Conservation (phyloP, 306 rosid genomes). For the Chamaecrista fasciculata region DNA sequence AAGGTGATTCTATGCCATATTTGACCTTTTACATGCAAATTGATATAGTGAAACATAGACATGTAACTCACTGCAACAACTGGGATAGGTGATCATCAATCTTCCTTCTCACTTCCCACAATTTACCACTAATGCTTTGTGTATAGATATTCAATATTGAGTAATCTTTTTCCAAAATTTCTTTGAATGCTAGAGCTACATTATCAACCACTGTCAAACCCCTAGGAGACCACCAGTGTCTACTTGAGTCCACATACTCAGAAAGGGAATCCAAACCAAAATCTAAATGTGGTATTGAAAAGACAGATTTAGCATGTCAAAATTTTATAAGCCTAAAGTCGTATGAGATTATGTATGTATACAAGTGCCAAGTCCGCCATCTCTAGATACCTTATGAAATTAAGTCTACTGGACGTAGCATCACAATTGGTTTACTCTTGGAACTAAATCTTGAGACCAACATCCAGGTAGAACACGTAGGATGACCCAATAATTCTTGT, state of each 20-base stretch:
- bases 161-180: conserved; percentile 70
- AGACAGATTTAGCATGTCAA: conserved; percentile 16
- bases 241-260: conserved; percentile 31
- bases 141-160: conserved; percentile 71
- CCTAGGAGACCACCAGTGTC: conserved; percentile 88
- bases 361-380: background rate
- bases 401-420: conserved; percentile 68
- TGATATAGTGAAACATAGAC: conserved; percentile 2
- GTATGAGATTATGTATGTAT: conserved; percentile 2
- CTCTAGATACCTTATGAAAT: conserved; percentile 58
- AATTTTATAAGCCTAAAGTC: background rate
- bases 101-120: conserved; percentile 79
- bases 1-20: background rate
- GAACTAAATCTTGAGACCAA: conserved; percentile 65
- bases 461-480: conserved; percentile 68
- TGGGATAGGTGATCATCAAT: conserved; percentile 67
- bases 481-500: conserved; percentile 49
- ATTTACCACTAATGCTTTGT: conserved; percentile 41
- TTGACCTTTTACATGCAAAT: conserved; percentile 8
- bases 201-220: conserved; percentile 73
- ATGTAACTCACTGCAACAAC: conserved; percentile 57
- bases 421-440: conserved; percentile 61
- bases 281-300: conserved; percentile 33
- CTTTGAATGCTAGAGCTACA: conserved; percentile 75
- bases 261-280: conserved; percentile 33